Conservation (phyloP, 352 stramenopile species). For the Phytophthora boehmeriae region DNA sequence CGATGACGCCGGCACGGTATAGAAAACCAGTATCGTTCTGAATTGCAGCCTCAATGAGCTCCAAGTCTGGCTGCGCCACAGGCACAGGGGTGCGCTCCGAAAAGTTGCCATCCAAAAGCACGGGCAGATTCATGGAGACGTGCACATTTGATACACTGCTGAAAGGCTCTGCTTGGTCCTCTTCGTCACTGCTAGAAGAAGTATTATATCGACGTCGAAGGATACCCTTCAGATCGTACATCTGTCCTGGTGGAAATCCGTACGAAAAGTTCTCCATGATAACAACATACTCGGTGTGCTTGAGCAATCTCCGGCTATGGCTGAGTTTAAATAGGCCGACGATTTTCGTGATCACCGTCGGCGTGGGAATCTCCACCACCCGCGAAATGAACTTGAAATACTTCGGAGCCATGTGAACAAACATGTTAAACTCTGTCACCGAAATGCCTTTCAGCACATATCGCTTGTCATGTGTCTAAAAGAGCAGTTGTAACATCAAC, state of each 20-base stretch:
- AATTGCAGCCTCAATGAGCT: conserved; percentile 69
- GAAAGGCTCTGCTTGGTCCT: conserved; percentile 43
- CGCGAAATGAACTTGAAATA: conserved; percentile 89
- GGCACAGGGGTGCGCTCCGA: conserved; percentile 82
- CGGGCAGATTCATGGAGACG: conserved; percentile 60
- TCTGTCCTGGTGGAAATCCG: conserved; percentile 75
- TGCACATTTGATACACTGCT: conserved; percentile 53
- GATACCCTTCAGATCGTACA: conserved; percentile 90
- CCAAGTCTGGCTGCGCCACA: conserved; percentile 64
- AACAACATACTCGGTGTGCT: conserved; percentile 84
- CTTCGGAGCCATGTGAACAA: conserved; percentile 86
- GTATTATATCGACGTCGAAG: conserved; percentile 69
- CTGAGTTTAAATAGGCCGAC: conserved; percentile 83
- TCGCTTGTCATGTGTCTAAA: conserved; percentile 82
- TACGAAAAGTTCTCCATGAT: conserved; percentile 90
- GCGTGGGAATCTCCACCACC: conserved; percentile 56
- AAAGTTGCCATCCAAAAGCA: conserved; percentile 83
- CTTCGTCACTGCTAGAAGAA: conserved; percentile 39
- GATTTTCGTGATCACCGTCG: conserved; percentile 87
- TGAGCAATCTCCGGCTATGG: conserved; percentile 60
- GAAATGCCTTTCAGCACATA: conserved; percentile 88
- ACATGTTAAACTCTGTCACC: conserved; percentile 91
- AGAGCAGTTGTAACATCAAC: conserved; percentile 10
- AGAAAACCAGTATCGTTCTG: conserved; percentile 83
- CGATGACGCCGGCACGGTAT: conserved; percentile 74